phyloP scores from a whole-genome alignment of 345 rosid species.

The Arabidopsis arenosa region DNA sequence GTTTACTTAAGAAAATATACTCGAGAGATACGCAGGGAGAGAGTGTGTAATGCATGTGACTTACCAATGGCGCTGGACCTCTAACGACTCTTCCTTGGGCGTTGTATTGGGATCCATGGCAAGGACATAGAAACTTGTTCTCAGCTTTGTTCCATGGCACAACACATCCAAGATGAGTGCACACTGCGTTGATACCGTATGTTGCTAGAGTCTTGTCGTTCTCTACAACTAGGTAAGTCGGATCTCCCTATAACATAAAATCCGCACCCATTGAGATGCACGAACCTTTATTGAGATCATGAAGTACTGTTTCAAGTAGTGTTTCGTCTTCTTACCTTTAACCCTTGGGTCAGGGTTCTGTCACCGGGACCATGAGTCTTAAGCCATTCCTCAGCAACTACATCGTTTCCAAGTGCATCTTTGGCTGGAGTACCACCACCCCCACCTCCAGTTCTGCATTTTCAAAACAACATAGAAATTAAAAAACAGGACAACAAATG shows the following conservation, averaged over 20 bases:
- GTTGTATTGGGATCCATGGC: constrained; percentile 99
- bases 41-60: constrained; percentile 31
- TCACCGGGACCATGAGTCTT: constrained; percentile 88
- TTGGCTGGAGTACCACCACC: constrained; percentile 83
- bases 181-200: constrained; percentile 81
- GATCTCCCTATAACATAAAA: constrained; percentile 70
- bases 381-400: constrained; percentile 75
- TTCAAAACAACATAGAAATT: not conserved
- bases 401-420: constrained; percentile 89
- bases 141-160: constrained; percentile 91
- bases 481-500: not conserved
- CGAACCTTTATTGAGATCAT: not conserved
- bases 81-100: constrained; percentile 94
- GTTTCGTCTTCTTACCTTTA: constrained; percentile 59
- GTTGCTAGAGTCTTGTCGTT: constrained; percentile 82
- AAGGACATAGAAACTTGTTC: constrained; percentile 94
- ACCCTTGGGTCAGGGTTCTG: constrained; percentile 83
- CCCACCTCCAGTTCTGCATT: constrained; percentile 57
- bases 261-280: constrained; percentile 3
- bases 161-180: constrained; percentile 97
- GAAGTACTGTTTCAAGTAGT: not conserved
- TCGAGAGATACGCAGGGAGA: not conserved
- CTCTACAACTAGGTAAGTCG: constrained; percentile 96
- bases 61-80: constrained; percentile 98
- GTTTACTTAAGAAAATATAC: constrained; percentile 8